Conservation (phyloP, 129 eudicot genomes). For the Chrysanthemum makinoi region DNA sequence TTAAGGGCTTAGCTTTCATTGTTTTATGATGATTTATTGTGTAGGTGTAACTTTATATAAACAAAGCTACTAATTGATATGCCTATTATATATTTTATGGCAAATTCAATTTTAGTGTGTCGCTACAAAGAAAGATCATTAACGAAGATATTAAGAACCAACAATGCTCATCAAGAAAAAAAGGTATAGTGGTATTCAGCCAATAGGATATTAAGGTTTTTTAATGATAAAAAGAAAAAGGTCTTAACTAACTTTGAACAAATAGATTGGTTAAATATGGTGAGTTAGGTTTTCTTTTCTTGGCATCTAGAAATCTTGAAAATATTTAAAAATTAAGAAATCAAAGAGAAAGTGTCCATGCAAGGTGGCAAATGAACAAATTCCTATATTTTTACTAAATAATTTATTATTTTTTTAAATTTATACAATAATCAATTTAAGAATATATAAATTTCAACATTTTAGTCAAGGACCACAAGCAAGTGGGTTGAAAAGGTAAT, state of each 20-base stretch:
- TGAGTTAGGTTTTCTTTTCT: background rate
- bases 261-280: conserved; percentile 3
- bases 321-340: background rate
- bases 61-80: no score
- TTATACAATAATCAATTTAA: background rate
- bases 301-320: background rate
- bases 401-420: background rate
- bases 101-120: no score
- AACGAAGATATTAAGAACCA: no score
- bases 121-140: no score
- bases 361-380: conserved; percentile 30
- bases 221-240: background rate
- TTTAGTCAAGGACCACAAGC: conserved; percentile 26
- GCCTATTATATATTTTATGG: no score
- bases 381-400: no score
- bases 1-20: no score
- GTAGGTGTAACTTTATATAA: no score
- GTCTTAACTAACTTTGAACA: background rate
- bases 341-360: conserved; percentile 11
- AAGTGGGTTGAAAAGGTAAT: conserved; percentile 34
- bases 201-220: background rate
- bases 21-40: no score
- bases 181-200: background rate
- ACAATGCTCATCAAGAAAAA: background rate
- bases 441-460: conserved; percentile 6